phyloP scores from a whole-genome alignment of 768 basidiomycete species.

The Agrocybe chaxingu region DNA sequence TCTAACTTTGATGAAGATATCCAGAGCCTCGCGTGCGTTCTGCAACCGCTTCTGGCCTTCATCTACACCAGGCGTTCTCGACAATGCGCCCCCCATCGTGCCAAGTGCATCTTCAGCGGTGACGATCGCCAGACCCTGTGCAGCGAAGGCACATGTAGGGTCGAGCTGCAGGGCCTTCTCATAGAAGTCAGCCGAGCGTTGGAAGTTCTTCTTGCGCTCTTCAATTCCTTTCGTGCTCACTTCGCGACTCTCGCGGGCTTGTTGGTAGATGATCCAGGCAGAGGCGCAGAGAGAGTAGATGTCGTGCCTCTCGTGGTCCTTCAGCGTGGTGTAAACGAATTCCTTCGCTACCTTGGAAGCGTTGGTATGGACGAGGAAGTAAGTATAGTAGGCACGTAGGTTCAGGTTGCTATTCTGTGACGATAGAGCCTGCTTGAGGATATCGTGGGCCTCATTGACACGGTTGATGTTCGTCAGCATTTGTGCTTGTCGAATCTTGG shows the following conservation, averaged over 20 bases:
- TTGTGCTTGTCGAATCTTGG: constrained; percentile 88
- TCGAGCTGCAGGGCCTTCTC: constrained; percentile 87
- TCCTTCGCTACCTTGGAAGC: constrained; percentile 72
- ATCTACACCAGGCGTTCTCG: constrained; percentile 45
- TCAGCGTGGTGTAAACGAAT: constrained; percentile 86
- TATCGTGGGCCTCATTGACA: constrained; percentile 78
- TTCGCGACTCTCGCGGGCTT: constrained; percentile 82
- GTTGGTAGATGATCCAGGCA: constrained; percentile 82
- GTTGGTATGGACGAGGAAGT: constrained; percentile 84
- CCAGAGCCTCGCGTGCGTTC: constrained; percentile 84
- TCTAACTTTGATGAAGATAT: constrained; percentile 86
- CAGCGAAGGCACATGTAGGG: constrained; percentile 85
- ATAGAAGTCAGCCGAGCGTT: constrained; percentile 85
- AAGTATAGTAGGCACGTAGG: constrained; percentile 89
- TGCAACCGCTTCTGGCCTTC: constrained; percentile 63
- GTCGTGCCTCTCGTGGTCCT: constrained; percentile 84
- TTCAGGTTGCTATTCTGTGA: constrained; percentile 79
- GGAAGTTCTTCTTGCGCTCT: constrained; percentile 76
- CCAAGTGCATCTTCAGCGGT: constrained; percentile 91
- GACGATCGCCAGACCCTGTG: constrained; percentile 92
- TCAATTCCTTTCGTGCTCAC: constrained; percentile 50
- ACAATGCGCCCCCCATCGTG: constrained; percentile 50
- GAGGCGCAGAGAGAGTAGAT: constrained; percentile 89
- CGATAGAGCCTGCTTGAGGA: constrained; percentile 84
- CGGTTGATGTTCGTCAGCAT: constrained; percentile 70